Evolutionary conservation across 768 basidiomycete genomes (phyloP).

Genomic region (Exidia glandulosa): DNA sequence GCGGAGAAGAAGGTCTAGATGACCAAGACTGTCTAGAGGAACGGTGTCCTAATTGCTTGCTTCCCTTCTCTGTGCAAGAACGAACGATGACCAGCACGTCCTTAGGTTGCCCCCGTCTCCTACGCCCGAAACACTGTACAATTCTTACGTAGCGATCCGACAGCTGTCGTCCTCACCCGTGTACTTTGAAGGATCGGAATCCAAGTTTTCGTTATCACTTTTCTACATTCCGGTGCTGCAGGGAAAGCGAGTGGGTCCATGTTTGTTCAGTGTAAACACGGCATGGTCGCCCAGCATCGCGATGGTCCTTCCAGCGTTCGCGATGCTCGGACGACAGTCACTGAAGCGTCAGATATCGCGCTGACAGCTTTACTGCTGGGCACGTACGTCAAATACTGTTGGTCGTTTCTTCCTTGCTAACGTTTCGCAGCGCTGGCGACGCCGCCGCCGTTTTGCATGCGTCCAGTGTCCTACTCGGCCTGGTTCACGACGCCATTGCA

Average conservation of each 20-base stretch:
- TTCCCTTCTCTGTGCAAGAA: background rate
- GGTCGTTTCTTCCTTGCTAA: background rate
- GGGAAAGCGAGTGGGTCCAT: background rate
- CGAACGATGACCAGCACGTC: background rate
- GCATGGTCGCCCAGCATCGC: background rate
- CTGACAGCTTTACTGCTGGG: background rate
- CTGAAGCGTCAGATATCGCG: background rate
- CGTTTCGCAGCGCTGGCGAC: background rate
- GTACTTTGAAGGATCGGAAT: background rate
- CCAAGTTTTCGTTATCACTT: no score
- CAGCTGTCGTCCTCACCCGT: background rate
- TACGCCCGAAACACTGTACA: no score
- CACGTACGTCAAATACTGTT: background rate
- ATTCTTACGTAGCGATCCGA: background rate
- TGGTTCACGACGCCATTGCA: background rate
- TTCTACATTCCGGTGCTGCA: no score
- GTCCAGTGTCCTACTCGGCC: background rate
- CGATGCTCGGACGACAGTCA: background rate
- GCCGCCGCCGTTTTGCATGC: background rate
- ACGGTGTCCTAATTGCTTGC: background rate
- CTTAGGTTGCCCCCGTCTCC: background rate
- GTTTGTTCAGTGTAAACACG: background rate
- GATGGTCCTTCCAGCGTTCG: background rate
- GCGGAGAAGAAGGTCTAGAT: slow-evolving; percentile 44
- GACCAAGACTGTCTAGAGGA: no score